Evolutionary conservation across 345 rosid genomes (phyloP), one percentile per base, ranked within the genome.

Genomic region (Corchorus olitorius): DNA sequence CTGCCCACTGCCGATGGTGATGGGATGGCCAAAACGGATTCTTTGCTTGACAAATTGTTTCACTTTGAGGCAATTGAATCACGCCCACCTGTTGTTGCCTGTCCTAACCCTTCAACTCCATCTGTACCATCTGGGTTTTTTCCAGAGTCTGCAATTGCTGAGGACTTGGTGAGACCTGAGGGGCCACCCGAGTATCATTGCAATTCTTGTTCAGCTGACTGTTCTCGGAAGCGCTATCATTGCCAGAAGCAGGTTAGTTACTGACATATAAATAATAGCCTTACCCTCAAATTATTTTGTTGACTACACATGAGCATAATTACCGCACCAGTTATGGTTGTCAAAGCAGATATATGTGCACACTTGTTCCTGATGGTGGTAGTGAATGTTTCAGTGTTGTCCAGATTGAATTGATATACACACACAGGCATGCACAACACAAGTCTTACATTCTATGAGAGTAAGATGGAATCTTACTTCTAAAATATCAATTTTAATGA

Each of bases 151-250:
- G 55, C 92, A 67, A 75, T 86, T 80, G 82, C 88, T 81, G 99
- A 97, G 59, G 99, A 97, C 33, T 87, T 88, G 84, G 82, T 77
- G 72, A 86, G 80, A 84, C 86, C 89, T 64, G 98, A 93, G 84
- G 99, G 91, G 72, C 97, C 98, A 68, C 45, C 92, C 68, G 99
- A 92, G 81, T 97, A 97, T 78, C 99, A 97, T 82, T 97, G 99
- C 86, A 97, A 97, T 83, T 93, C 93, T 77, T 97, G 99, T 83
- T 92, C 99, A 34, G 94, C 97, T 71, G 99, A 97, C 84, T 97
- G 99, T 86, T 92, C 99, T 65, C 90, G 98, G 84, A 97, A 92
- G 80, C 99, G 97, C 73, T 97, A 91, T 87, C 99, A 97, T 82
- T 97, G 99, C 82, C 99, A 91, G 76, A 97, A 87, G 84, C 94